Base-by-base conservation (phyloP, 257 asterid species). In the Capsicum chinense region DNA sequence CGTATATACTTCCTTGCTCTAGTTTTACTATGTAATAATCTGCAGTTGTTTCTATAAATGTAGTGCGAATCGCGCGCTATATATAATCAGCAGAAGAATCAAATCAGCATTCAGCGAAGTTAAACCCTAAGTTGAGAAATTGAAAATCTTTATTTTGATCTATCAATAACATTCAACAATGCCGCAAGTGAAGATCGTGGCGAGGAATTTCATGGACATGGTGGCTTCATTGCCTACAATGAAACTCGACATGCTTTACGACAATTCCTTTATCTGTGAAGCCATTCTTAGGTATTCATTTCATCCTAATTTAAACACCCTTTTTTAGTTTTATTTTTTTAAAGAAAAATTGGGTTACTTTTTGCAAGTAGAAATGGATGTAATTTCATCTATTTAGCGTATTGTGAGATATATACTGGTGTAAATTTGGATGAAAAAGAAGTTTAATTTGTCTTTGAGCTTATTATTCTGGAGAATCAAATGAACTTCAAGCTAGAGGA, bases 151-250 rank as follows among this genome's bases (percentile, higher is more conserved):
- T 26, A 26, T 26, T 26, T 26, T 26, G 33, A 26, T 26, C 33
- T 26, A 26, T 26, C 33, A 26, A 26, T 26, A 26, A 26, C 33
- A 26, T 39, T 39, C 50, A 87, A 87, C 89, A 87, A 96, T 97
- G 99, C 98, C 98, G 87, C 97, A 95, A 83, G 97, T 97, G 84
- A 95, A 87, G 89, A 91, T 97, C 62, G 98, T 97, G 5, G 98
- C 99, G 6, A 93, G 90, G 85, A 97, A 97, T 83, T 97, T 97
- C 85, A 93, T 95, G 99, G 99, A 97, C 88, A 97, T 97, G 98
- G 99, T 93, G 93, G 97, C 98, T 71, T 97, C 98, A 48, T 84
- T 97, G 93, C 98, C 99, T 37, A 93, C 97, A 3, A n/a, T 88
- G 87, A 97, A 97, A 88, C 98, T 97, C 13, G 98, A 97, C 89